Percentiles rank a stretch among this genome's conserved stretches.
Evolutionary conservation across 805 yeast species (phyloP).

Genomic region (Torulaspora maleeae): DNA sequence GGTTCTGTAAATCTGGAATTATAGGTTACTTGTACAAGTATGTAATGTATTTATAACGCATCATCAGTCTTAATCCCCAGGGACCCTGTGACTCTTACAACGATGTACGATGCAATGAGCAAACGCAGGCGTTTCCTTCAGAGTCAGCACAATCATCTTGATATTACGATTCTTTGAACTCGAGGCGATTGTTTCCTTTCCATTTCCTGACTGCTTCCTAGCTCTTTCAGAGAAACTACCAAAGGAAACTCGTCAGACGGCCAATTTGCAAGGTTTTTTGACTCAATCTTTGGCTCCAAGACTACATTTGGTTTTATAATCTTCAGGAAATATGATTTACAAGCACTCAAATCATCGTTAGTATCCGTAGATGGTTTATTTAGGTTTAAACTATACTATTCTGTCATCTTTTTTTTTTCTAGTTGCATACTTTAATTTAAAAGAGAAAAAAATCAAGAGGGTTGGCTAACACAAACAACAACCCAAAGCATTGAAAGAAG

Average conservation of each 20-base stretch:
- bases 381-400: not conserved
- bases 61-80: too few species aligned
- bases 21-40: conserved; percentile 4
- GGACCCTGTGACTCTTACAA: not conserved
- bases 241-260: not conserved
- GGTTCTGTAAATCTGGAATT: conserved; percentile 18
- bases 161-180: too few species aligned
- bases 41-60: not conserved
- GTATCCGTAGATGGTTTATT: not conserved
- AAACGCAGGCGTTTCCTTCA: too few species aligned
- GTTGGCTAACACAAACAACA: conserved; percentile 5
- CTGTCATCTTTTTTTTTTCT: not conserved
- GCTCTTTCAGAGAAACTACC: not conserved
- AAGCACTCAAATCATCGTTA: too few species aligned
- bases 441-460: not conserved
- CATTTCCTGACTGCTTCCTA: not conserved
- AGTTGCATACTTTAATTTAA: not conserved
- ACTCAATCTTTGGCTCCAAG: too few species aligned
- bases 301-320: not conserved
- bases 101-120: too few species aligned
- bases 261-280: too few species aligned
- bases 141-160: too few species aligned
- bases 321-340: not conserved
- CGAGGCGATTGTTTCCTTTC: not conserved
- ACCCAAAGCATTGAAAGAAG: conserved; percentile 1